Base-by-base conservation (phyloP, 768 basidiomycete genomes). In the Mycena rosella region DNA sequence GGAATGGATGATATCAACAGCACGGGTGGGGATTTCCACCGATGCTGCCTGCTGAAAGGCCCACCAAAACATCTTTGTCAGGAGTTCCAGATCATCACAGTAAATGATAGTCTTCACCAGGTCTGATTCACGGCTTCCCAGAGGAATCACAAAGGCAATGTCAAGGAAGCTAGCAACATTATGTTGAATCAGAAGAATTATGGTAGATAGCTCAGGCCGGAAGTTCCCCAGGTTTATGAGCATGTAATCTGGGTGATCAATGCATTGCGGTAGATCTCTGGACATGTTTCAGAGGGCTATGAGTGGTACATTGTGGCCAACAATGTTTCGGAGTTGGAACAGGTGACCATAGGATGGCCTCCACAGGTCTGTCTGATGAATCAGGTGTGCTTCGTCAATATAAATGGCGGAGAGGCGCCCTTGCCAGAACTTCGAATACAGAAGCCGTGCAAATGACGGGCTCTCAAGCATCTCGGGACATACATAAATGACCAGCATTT, bases 381-480 rank as follows among this genome's bases (percentile, higher is more conserved):
- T n/a, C n/a, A n/a, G n/a, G n/a, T n/a, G n/a, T n/a, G n/a, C n/a
- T n/a, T n/a, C n/a, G n/a, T n/a, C n/a, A 34, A 77, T 59, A 40
- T 74, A 74, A 10, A 75, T 45, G 3, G 55, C 73, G 10, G 74
- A 75, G 9, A 77, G 38, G 1, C 69, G 67, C 0, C 71, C 61
- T 26, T 53, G 29, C 59, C 72, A 77, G 18, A 65, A 54, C 4
- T 52, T 30, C 0, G 73, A 71, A 55, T 74, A 63, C 0, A 75
- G 20, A 15, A 75, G 64, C 1, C 55, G 47, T 0, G 73, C 75
- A 60, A 74, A 64, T 3, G 67, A 27, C 13, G 74, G 74, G n/a
- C 66, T 74, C 38, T 77, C 73, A 27, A 75, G 71, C 76, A 77
- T 77, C 49, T 77, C 76, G 0, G 71, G 68, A 45, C 76, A 77